A percentile compares a stretch with the other conserved stretches of the same genome.
Conservation (phyloP, 176 grass and related monocot species). For the Hordeum vulgare region DNA sequence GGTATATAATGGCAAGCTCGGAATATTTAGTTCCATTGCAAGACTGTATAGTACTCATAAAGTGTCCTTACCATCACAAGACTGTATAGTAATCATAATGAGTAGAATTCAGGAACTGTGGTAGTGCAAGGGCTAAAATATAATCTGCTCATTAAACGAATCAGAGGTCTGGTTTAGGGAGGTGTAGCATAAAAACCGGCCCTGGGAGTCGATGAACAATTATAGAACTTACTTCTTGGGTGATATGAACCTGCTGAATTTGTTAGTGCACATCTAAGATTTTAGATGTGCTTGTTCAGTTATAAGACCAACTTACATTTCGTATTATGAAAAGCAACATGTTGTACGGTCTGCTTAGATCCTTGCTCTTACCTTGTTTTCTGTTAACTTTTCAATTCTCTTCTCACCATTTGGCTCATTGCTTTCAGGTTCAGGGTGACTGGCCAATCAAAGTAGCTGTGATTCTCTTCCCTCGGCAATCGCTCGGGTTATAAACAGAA, state of each 20-base stretch:
- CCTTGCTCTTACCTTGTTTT: background rate
- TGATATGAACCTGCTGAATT: background rate
- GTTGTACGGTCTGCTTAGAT: background rate
- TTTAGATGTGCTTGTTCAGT: background rate
- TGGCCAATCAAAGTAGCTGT: background rate
- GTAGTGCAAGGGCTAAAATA: background rate
- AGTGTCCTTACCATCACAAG: too few species aligned
- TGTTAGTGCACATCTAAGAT: background rate
- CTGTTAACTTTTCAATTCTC: background rate
- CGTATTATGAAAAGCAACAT: background rate
- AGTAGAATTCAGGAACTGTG: background rate
- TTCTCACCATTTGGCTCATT: conserved; percentile 7
- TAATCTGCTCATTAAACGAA: background rate
- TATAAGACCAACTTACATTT: background rate
- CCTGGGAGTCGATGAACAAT: background rate
- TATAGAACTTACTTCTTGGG: background rate
- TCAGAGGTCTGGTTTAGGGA: too few species aligned
- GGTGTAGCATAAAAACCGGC: background rate
- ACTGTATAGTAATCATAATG: too few species aligned
- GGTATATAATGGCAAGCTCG: background rate
- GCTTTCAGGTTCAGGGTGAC: conserved; percentile 35
- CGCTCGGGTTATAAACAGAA: background rate
- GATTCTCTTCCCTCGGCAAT: background rate
- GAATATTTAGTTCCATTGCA: background rate
- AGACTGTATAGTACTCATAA: conserved; percentile 4